Evolutionary conservation across 2,329 filamentous ascomycete species (phyloP), one percentile per base, ranked within the genome.

Genomic region (Aspergillus caelatus): DNA sequence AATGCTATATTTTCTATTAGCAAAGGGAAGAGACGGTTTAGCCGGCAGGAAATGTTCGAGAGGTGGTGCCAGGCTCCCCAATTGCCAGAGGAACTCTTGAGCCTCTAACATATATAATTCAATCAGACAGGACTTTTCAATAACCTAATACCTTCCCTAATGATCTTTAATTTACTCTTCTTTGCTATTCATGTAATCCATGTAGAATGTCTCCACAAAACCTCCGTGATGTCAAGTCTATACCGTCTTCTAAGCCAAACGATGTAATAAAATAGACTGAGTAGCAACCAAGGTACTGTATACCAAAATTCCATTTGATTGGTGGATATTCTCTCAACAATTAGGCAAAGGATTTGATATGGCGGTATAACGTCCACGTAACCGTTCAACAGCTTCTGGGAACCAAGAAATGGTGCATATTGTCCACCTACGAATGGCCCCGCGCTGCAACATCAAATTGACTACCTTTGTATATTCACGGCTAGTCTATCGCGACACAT

Each of bases 391-490:
- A 3, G 6, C 8, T n/a, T 41, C 16, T 0, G 19, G 6, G 7
- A 3, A 19, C 19, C 39, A n/a, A 1, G 19, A n/a, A n/a, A 41
- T 1, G 19, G 8, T n/a, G 19, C 19, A 41, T n/a, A 6, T 16
- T 7, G 2, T 41, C 16, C 4, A n/a, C 16, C 39, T 6, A 8
- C 16, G n/a, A 19, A 41, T n/a, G 39, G 8, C 16, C 7, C 19
- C n/a, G 19, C 2, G 7, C 3, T n/a, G 3, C 19, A n/a, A 19
- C 8, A 41, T 3, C 2, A 4, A 41, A 4, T n/a, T 19, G 0
- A 4, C 39, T 10, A 7, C 8, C 16, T 41, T 7, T 9, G 6
- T 5, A 3, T 10, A n/a, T 41, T n/a, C 3, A 1, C 7, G 7
- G 19, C 8, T 19, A 19, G 19, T 41, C 3, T n/a, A 9, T 9